phyloP scores from a whole-genome alignment of 2,329 filamentous ascomycete genomes.

The Cadophora malorum region DNA sequence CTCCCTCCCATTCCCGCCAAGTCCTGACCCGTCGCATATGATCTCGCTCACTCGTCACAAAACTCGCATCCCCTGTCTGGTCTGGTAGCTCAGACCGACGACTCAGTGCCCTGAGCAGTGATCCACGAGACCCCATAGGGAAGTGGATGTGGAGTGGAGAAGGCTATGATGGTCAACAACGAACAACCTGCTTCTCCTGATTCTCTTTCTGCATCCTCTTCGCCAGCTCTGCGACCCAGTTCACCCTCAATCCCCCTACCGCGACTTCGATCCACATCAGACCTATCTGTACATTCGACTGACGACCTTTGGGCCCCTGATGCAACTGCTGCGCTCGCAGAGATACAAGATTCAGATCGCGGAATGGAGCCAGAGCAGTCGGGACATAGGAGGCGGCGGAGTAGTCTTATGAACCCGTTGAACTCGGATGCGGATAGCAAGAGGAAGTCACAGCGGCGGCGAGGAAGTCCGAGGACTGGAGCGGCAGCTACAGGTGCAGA shows the following conservation, averaged over 20 bases:
- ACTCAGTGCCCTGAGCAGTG: conserved; percentile 7
- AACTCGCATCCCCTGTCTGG: conserved; percentile 17
- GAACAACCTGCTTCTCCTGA: conserved; percentile 15
- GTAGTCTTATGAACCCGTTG: conserved; percentile 42
- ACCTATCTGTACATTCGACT: conserved; percentile 27
- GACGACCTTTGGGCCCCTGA: conserved; percentile 36
- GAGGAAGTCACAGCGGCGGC: conserved; percentile 27
- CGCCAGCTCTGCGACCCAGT: conserved; percentile 9
- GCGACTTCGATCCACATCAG: conserved; percentile 30
- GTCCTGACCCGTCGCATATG: background rate
- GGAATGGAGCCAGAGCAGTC: conserved; percentile 39
- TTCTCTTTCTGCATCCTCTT: conserved; percentile 12
- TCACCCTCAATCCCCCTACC: conserved; percentile 17
- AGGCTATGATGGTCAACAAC: conserved; percentile 2
- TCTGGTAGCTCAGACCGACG: conserved; percentile 17
- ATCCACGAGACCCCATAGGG: conserved; percentile 12
- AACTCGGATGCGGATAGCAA: conserved; percentile 25
- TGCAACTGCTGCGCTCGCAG: conserved; percentile 36
- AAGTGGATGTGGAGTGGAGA: conserved; percentile 14
- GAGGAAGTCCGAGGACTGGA: conserved; percentile 19
- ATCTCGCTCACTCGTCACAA: conserved; percentile 11
- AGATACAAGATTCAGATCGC: conserved; percentile 31
- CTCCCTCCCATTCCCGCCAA: conserved; percentile 1
- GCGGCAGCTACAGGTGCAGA: conserved; percentile 28
- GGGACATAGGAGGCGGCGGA: conserved; percentile 45